These are phyloP conservation scores for Schoenoplectus tabernaemontani DNA, from an alignment of 202 grass and related monocot genomes.

Conservation along the genomic window DNA sequence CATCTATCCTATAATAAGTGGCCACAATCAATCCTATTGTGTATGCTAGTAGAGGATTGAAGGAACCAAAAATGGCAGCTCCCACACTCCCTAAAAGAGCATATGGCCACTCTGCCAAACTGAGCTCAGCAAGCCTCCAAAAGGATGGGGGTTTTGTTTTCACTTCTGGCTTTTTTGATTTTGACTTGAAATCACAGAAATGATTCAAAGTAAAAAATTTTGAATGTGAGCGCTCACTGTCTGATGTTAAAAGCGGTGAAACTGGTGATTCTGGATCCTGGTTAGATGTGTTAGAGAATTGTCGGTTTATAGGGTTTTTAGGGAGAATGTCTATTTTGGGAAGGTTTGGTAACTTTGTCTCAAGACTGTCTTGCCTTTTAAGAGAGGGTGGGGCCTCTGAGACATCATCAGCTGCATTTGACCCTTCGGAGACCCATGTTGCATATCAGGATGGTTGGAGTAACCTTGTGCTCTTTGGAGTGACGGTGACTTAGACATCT, in stretches of 20 bases:
- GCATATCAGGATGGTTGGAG: constrained; percentile 55
- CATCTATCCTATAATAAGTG: constrained; percentile 78
- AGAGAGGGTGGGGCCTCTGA: constrained; percentile 52
- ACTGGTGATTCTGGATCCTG: constrained; percentile 81
- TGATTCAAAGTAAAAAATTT: constrained; percentile 58
- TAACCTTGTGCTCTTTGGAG: constrained; percentile 68
- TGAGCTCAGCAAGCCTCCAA: constrained; percentile 88
- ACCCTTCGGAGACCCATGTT: constrained; percentile 79
- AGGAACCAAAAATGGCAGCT: constrained; percentile 94
- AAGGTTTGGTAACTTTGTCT: constrained; percentile 80
- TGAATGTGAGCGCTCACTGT: constrained; percentile 91
- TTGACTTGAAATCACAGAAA: constrained; percentile 16
- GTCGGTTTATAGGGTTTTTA: constrained; percentile 55
- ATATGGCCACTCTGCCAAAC: constrained; percentile 97
- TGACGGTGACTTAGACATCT: constrained; percentile 93
- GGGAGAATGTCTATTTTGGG: constrained; percentile 83
- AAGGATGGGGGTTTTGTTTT: constrained; percentile 74
- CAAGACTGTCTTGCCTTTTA: constrained; percentile 86
- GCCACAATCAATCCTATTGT: constrained; percentile 82
- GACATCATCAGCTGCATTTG: constrained; percentile 60
- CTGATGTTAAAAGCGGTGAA: constrained; percentile 94
- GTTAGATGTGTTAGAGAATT: constrained; percentile 69
- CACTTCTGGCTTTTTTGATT: constrained; percentile 54
- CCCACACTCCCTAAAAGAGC: constrained; percentile 94
- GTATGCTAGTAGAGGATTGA: constrained; percentile 94